phyloP scores from a whole-genome alignment of 306 rosid genomes.

The Ochetophila trinervis region DNA sequence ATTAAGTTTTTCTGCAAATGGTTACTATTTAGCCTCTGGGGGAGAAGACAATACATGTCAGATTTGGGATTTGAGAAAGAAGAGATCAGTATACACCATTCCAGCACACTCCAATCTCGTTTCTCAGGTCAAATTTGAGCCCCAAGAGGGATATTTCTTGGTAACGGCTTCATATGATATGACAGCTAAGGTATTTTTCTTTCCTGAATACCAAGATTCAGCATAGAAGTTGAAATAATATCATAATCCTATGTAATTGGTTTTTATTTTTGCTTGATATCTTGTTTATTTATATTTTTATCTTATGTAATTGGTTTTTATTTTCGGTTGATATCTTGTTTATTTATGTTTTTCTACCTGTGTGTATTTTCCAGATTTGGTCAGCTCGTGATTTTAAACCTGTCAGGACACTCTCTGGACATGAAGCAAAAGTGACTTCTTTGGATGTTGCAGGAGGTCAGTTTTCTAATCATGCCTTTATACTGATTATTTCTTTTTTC shows the following conservation, averaged over 20 bases:
- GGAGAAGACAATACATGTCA: constrained; percentile 92
- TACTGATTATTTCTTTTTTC: background rate
- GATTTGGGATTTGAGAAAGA: constrained; percentile 93
- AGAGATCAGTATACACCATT: constrained; percentile 69
- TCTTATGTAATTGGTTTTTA: background rate
- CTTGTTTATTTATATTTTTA: constrained; percentile 18
- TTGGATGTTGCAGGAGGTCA: constrained; percentile 74
- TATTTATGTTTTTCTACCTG: constrained; percentile 22
- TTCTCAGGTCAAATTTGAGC: constrained; percentile 91
- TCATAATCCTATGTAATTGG: background rate
- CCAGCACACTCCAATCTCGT: constrained; percentile 94
- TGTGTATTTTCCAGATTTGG: constrained; percentile 64
- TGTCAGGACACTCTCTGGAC: constrained; percentile 85
- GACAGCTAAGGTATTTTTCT: constrained; percentile 76
- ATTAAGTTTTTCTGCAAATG: constrained; percentile 81
- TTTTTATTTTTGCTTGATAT: constrained; percentile 12
- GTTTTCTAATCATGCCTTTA: constrained; percentile 10
- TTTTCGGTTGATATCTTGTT: constrained; percentile 14
- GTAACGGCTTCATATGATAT: constrained; percentile 88
- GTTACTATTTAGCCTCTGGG: constrained; percentile 87
- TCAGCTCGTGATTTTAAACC: constrained; percentile 93
- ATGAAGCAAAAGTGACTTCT: constrained; percentile 86
- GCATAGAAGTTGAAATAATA: background rate
- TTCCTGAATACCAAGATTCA: constrained; percentile 2
- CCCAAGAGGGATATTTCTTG: constrained; percentile 94